Base-by-base conservation (phyloP, 345 rosid species). In the Reutealis trisperma region DNA sequence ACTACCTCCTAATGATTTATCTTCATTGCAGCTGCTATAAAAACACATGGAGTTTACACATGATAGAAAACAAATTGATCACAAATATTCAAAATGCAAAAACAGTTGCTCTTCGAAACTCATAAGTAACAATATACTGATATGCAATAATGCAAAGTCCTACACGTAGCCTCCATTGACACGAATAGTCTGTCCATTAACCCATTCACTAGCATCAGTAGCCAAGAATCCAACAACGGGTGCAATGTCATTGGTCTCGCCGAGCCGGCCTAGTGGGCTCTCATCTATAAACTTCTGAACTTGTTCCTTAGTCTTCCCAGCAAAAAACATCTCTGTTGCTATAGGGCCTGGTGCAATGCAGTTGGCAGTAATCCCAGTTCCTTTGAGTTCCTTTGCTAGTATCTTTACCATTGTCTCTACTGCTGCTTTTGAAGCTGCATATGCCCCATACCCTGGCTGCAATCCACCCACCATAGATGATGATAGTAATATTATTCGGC, bases 291-390 rank as follows among this genome's bases (percentile, higher is more conserved):
- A 54, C 5, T 51, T 47, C 76, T 76, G 49, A 34, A 83, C 42
- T 34, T 4, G 54, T 68, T 86, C 83, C 81, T 77, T 76, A 0
- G 72, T 70, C 58, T 71, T 71, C 72, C 82, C 83, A 8, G 75
- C 57, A 19, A 78, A 81, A 72, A 64, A 86, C 85, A 83, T 45
- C 57, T 86, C 82, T 1, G 85, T 83, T 9, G 86, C 85, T 21
- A 75, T 37, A 1, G 83, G 88, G 34, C 88, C 88, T 8, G 86
- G 86, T 5, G 83, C 88, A 21, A 83, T 76, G 8, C 86, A 83
- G 24, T 86, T 86, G 16, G 72, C 83, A 11, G 88, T 86, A 24
- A 86, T 83, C 57, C 76, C 70, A 18, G 83, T 81, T 27, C 88
- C 86, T 44, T 83, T 79, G 21, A 86, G 82, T 47, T 86, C 86